These are phyloP conservation scores for Trichoderma aggressivum DNA, from an alignment of 2,329 filamentous ascomycete species.

Conservation along the genomic window DNA sequence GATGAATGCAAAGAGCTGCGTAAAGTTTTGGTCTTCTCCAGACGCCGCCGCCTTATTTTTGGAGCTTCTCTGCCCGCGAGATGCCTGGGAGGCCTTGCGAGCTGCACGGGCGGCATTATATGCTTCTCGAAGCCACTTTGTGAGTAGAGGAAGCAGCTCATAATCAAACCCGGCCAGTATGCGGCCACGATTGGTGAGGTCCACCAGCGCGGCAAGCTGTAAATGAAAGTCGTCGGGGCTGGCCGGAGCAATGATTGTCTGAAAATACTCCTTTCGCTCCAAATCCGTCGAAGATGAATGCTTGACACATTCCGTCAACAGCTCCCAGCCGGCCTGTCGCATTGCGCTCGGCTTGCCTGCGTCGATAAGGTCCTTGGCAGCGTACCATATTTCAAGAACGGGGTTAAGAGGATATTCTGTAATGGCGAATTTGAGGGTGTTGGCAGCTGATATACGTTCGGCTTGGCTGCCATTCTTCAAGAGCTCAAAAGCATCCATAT, in stretches of 20 bases:
- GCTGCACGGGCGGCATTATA: conserved; percentile 54
- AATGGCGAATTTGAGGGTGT: conserved; percentile 54
- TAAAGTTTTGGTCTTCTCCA: conserved; percentile 60
- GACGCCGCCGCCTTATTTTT: conserved; percentile 38
- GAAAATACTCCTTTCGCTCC: conserved; percentile 64
- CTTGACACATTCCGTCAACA: conserved; percentile 63
- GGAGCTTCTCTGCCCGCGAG: conserved; percentile 36
- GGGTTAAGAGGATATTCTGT: conserved; percentile 57
- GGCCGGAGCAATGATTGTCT: conserved; percentile 54
- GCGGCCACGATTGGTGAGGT: conserved; percentile 59
- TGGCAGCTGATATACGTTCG: conserved; percentile 57
- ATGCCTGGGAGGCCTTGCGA: conserved; percentile 43
- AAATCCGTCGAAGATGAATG: conserved; percentile 61
- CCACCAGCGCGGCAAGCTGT: conserved; percentile 60
- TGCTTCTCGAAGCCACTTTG: conserved; percentile 54
- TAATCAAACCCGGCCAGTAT: conserved; percentile 65
- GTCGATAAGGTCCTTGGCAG: conserved; percentile 63
- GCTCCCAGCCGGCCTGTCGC: conserved; percentile 61
- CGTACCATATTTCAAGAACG: conserved; percentile 62
- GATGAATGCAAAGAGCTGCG: conserved; percentile 62
- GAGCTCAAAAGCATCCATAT: conserved; percentile 53
- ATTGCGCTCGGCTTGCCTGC: conserved; percentile 50
- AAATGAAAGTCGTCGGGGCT: conserved; percentile 62
- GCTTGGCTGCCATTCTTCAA: conserved; percentile 50
- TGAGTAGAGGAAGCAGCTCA: conserved; percentile 60